Evolutionary conservation across 2,329 filamentous ascomycete genomes (phyloP), one percentile per base, ranked within the genome.

Genomic region (Talaromyces sp.): DNA sequence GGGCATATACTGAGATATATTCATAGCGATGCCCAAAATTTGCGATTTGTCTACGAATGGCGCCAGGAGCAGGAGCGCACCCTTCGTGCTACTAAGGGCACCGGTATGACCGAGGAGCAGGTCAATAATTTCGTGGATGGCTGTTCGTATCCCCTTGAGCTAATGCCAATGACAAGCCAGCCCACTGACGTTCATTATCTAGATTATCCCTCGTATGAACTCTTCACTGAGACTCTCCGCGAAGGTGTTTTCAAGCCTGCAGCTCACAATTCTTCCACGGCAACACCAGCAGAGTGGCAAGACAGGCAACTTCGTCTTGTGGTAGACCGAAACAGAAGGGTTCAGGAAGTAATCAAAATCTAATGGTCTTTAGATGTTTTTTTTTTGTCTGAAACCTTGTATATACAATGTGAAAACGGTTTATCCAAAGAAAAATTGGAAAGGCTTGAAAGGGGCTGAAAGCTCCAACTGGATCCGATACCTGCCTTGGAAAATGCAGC

Each of bases 41-140:
- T 84, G 4, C 77, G 79, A 46, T 92, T 86, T 66, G 92, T 96
- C 47, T 96, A 96, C 65, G 82, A 82, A 56, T 96, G 92, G 92
- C 84, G 91, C 13, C 76, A 86, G 62, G 80, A 96, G 74, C 90
- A 96, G 73, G 91, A 96, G 73, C 81, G 82, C 43, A 82, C 82
- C 53, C 77, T 96, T 63, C 82, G 88, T 20, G 77, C 77, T 7
- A 74, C 80, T 19, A 88, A 82, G 59, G 90, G 89, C 1, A 81
- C 80, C 0, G 91, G 90, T 27, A 96, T 96, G 92, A 88, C 84
- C 1, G 86, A 90, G 61, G 87, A 90, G 51, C 83, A 93, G 69
- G 90, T 96, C 39, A 78, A 84, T 51, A 78, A 81, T 42, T 96
- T 96, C 70, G 89, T 90, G 14, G 82, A 87, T 67, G 84, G 85